A percentile compares a stretch with the other conserved stretches of the same genome.
These are phyloP conservation scores for Dentipellis fragilis DNA, from an alignment of 768 basidiomycete genomes.

Conservation along the genomic window DNA sequence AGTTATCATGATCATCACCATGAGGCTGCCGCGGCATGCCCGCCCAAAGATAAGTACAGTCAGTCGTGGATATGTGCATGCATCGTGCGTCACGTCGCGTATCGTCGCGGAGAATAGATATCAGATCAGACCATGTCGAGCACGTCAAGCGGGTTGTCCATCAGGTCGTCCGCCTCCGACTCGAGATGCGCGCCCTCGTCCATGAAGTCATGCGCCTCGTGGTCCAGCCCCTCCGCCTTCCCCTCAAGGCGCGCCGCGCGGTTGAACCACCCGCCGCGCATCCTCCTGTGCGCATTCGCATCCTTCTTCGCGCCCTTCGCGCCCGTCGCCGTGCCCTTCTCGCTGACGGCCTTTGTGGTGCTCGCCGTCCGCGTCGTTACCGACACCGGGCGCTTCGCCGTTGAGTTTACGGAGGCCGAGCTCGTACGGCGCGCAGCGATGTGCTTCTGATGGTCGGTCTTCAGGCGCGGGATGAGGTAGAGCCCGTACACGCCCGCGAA, in stretches of 20 bases:
- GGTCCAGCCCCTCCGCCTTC: background rate
- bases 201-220: background rate
- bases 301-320: background rate
- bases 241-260: background rate
- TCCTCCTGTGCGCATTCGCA: background rate
- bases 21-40: background rate
- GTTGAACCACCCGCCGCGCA: background rate
- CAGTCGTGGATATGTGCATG: too few relatives aligned
- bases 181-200: background rate
- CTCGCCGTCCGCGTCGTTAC: background rate
- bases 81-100: too few relatives aligned
- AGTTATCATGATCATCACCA: background rate
- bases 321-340: background rate
- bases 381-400: background rate
- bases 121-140: background rate
- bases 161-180: background rate
- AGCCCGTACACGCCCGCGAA: background rate
- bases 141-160: background rate
- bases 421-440: background rate
- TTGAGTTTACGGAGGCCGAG: background rate
- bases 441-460: background rate
- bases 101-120: background rate
- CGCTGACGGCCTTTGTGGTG: background rate
- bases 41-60: too few relatives aligned
- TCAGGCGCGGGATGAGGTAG: conserved; percentile 1